phyloP scores from a whole-genome alignment of 2,329 filamentous ascomycete genomes.

The Alternaria sp. region DNA sequence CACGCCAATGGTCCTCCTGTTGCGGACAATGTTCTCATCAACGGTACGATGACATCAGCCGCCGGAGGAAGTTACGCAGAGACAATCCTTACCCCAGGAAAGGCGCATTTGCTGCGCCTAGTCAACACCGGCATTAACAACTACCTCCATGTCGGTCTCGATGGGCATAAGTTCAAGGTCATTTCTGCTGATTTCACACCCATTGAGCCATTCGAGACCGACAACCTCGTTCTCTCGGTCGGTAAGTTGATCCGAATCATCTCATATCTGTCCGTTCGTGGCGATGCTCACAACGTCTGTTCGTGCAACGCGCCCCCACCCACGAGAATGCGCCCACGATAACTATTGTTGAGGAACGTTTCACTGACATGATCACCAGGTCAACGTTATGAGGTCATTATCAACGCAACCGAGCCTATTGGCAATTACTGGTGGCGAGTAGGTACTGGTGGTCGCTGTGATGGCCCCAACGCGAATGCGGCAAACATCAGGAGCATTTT shows the following conservation, averaged over 20 bases:
- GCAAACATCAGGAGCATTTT: constrained; percentile 51
- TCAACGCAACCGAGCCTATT: constrained; percentile 39
- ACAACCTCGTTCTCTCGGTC: constrained; percentile 43
- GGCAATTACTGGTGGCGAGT: constrained; percentile 47
- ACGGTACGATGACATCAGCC: constrained; percentile 60
- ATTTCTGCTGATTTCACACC: constrained; percentile 54
- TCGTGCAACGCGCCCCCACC: constrained; percentile 7
- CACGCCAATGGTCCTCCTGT: constrained; percentile 49
- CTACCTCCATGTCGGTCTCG: constrained; percentile 29
- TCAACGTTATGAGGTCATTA: constrained; percentile 51
- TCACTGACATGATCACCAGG: constrained; percentile 36
- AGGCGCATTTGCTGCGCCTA: constrained; percentile 54
- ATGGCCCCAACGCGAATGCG: constrained; percentile 43
- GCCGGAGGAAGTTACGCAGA: constrained; percentile 42
- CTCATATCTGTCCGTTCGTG: background rate
- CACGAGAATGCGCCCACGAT: constrained; percentile 15
- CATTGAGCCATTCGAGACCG: constrained; percentile 50
- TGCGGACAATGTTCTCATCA: constrained; percentile 57
- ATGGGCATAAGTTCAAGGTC: constrained; percentile 52
- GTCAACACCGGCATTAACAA: constrained; percentile 47
- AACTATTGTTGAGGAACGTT: constrained; percentile 8
- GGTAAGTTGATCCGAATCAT: constrained; percentile 33
- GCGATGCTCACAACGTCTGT: constrained; percentile 4
- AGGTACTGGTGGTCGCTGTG: constrained; percentile 43
- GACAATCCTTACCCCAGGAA: constrained; percentile 47